Conservation (phyloP, 1,139 yeast species). For the Debaryomyces singareniensis region DNA sequence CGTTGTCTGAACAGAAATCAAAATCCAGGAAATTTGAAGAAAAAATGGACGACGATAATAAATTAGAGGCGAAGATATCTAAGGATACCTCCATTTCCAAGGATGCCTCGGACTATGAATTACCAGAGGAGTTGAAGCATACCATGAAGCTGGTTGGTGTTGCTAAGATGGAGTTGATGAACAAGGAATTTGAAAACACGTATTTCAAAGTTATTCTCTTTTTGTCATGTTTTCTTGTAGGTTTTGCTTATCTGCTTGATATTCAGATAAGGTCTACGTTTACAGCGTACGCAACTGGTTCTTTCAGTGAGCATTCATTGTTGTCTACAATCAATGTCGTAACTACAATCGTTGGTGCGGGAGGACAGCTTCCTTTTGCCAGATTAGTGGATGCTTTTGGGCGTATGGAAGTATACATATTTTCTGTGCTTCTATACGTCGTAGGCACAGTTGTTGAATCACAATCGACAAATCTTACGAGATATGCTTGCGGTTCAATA, state of each 20-base stretch:
- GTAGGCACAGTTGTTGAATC: constrained; percentile 63
- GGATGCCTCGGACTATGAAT: too few species aligned
- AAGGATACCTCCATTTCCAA: too few species aligned
- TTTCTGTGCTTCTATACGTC: constrained; percentile 48
- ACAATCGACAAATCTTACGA: constrained; percentile 52
- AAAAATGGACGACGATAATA: too few species aligned
- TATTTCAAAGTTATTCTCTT: constrained; percentile 13
- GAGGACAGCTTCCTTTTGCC: constrained; percentile 56
- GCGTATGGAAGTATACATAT: constrained; percentile 43
- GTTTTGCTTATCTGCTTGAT: constrained; percentile 20
- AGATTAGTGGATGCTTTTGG: constrained; percentile 60
- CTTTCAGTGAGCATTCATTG: constrained; percentile 50
- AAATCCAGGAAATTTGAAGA: too few species aligned
- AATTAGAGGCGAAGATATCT: too few species aligned
- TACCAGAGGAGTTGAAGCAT: too few species aligned
- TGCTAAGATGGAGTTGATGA: constrained; percentile 26
- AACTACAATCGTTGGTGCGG: constrained; percentile 25
- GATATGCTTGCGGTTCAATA: constrained; percentile 63
- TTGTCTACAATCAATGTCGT: constrained; percentile 55
- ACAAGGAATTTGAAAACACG: constrained; percentile 20
- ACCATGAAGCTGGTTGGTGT: constrained; percentile 16
- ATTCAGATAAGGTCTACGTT: constrained; percentile 3
- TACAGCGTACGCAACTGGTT: constrained; percentile 39
- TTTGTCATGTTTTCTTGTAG: constrained; percentile 19
- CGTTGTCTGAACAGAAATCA: too few species aligned